These are phyloP conservation scores for Syzygium jambos DNA, from an alignment of 345 rosid genomes.

Conservation along the genomic window DNA sequence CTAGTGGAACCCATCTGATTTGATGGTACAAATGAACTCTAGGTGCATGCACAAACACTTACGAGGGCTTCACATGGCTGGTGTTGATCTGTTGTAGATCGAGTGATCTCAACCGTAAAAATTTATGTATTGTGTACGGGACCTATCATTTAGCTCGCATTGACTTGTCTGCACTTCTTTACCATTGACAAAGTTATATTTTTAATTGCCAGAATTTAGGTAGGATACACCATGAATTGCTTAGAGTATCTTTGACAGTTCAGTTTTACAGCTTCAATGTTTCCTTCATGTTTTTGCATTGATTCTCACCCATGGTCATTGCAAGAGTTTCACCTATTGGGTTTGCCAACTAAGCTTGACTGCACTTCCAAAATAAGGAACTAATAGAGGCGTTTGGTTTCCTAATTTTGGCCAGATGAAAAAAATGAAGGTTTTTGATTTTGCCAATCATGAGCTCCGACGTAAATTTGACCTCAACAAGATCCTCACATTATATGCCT, in stretches of 20 bases:
- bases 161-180: neutral
- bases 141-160: neutral
- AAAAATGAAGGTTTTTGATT: neutral
- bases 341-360: neutral
- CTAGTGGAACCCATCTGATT: neutral
- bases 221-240: neutral
- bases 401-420: neutral
- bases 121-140: neutral
- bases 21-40: neutral
- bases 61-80: neutral
- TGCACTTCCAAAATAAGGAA: neutral
- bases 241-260: neutral
- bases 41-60: neutral
- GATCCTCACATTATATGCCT: too few relatives aligned
- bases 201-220: neutral
- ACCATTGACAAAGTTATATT: neutral
- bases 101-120: neutral
- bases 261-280: neutral
- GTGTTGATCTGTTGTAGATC: neutral
- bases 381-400: neutral
- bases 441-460: neutral
- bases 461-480: too few relatives aligned
- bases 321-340: neutral
- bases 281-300: neutral
- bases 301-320: neutral